A percentile compares a stretch with the other conserved stretches of the same genome.
Evolutionary conservation across 1,284 basidiomycete species (phyloP).

Genomic region (Xerocomus amazonicus): DNA sequence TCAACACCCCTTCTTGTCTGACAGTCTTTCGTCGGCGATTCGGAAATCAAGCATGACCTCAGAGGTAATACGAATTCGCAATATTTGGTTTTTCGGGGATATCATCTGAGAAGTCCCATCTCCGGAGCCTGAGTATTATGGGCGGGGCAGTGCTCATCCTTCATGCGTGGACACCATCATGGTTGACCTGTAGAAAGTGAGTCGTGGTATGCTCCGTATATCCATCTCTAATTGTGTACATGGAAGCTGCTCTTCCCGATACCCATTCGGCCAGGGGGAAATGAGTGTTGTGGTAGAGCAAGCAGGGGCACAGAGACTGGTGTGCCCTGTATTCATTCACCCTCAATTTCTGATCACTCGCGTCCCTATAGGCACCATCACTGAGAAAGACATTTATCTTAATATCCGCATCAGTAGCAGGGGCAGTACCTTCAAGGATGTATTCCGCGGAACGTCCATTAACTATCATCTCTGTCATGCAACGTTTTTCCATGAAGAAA

Average conservation of each 20-base stretch:
- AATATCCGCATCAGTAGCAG: slow-evolving; percentile 40
- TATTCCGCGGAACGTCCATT: slow-evolving; percentile 26
- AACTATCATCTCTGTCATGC: slow-evolving; percentile 9
- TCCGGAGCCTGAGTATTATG: slow-evolving; percentile 5
- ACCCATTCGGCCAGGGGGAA: background rate
- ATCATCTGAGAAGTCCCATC: slow-evolving; percentile 67
- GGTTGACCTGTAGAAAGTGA: slow-evolving; percentile 46
- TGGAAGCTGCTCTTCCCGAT: slow-evolving; percentile 76
- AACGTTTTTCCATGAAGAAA: slow-evolving; percentile 49
- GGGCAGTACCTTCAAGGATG: slow-evolving; percentile 68
- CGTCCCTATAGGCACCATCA: slow-evolving; percentile 57
- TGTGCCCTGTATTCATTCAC: slow-evolving; percentile 35
- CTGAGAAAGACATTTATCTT: slow-evolving; percentile 41
- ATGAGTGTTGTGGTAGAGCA: too few relatives aligned
- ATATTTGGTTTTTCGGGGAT: slow-evolving; percentile 68
- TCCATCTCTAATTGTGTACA: slow-evolving; percentile 43
- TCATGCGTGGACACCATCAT: slow-evolving; percentile 41
- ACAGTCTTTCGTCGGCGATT: slow-evolving; percentile 78
- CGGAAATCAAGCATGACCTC: slow-evolving; percentile 81
- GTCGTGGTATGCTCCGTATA: slow-evolving; percentile 8
- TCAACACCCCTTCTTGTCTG: slow-evolving; percentile 34
- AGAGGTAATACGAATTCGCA: slow-evolving; percentile 71
- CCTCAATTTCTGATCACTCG: slow-evolving; percentile 8
- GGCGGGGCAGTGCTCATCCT: slow-evolving; percentile 12
- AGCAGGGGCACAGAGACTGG: slow-evolving; percentile 29